Percentiles rank a stretch among this genome's conserved stretches.
phyloP scores from a whole-genome alignment of 148 eudicot genomes.

The Arbutus unedo region DNA sequence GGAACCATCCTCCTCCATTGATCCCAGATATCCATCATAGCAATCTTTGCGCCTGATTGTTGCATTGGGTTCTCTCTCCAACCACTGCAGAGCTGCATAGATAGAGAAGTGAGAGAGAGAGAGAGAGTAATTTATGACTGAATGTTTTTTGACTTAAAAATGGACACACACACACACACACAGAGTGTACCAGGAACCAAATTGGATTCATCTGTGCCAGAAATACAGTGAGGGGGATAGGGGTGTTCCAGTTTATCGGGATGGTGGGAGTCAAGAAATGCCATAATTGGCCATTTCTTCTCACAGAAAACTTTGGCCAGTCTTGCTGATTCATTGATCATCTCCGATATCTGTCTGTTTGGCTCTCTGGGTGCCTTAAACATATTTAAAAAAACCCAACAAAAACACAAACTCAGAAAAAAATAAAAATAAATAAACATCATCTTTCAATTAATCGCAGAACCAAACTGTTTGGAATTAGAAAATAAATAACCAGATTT shows the following conservation, averaged over 20 bases:
- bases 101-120: neutral
- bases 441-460: too few species aligned
- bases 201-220: constrained; percentile 39
- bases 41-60: constrained; percentile 38
- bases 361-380: constrained; percentile 39
- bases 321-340: constrained; percentile 36
- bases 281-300: constrained; percentile 39
- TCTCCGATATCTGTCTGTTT: constrained; percentile 30
- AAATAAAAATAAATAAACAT: neutral
- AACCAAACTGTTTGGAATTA: too few species aligned
- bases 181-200: constrained; percentile 33
- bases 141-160: neutral
- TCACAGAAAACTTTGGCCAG: constrained; percentile 36
- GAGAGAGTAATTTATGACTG: neutral
- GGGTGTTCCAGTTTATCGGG: constrained; percentile 38
- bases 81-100: constrained; percentile 37
- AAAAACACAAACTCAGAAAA: neutral
- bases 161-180: neutral
- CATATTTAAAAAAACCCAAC: neutral
- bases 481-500: constrained; percentile 22
- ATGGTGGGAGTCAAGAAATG: constrained; percentile 36
- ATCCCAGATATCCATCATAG: constrained; percentile 41
- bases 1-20: constrained; percentile 37
- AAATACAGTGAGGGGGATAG: constrained; percentile 41
- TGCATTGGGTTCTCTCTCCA: constrained; percentile 35